Conservation (phyloP, 257 asterid species). For the Solanum paucissectum region DNA sequence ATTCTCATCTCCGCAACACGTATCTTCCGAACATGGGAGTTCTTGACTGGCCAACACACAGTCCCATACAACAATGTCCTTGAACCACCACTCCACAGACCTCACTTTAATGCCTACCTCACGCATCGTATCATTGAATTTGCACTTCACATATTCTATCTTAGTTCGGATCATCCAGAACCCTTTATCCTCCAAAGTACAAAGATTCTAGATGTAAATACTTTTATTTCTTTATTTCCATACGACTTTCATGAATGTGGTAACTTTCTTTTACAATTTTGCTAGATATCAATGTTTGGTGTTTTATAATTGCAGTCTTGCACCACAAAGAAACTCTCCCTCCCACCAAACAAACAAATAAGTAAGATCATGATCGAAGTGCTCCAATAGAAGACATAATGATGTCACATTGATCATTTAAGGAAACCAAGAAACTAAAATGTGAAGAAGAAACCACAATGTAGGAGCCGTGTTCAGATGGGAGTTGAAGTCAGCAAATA, state of each 20-base stretch:
- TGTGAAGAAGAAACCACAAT: background rate
- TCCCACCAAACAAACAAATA: background rate
- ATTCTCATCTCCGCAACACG: background rate
- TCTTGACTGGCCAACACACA: background rate
- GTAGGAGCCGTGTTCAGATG: background rate
- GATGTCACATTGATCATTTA: background rate
- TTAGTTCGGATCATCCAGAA: background rate
- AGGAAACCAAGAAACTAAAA: background rate
- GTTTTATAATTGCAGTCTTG: background rate
- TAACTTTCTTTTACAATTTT: background rate
- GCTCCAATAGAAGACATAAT: background rate
- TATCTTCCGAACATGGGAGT: background rate
- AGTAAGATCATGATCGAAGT: background rate
- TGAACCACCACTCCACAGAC: background rate
- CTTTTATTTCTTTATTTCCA: background rate
- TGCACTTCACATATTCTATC: background rate
- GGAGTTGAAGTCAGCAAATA: background rate
- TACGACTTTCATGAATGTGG: background rate
- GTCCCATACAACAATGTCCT: background rate
- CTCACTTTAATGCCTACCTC: background rate
- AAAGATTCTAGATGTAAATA: background rate
- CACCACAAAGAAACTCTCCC: background rate
- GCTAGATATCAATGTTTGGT: background rate
- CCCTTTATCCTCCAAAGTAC: background rate
- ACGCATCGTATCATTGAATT: background rate